These are phyloP conservation scores for Xylaria polymorpha DNA, from an alignment of 2,329 filamentous ascomycete genomes.

Conservation along the genomic window DNA sequence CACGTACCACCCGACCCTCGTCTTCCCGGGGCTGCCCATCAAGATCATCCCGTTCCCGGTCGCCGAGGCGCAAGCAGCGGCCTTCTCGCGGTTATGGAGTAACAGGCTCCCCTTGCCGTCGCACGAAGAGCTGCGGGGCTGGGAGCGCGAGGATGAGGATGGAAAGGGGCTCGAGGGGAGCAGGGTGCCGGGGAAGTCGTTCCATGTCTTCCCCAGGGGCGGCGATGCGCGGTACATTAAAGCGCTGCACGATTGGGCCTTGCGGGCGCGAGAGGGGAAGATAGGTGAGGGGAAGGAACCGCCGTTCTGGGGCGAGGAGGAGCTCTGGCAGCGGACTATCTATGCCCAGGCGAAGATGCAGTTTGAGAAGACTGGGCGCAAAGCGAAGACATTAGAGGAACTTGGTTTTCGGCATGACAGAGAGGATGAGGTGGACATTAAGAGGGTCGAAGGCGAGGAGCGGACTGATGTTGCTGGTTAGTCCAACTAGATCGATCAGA, in stretches of 20 bases:
- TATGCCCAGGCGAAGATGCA: conserved; percentile 76
- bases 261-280: conserved; percentile 50
- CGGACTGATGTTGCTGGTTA: conserved; percentile 8
- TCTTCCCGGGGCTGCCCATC: conserved; percentile 79
- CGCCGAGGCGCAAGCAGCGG: conserved; percentile 81
- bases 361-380: conserved; percentile 74
- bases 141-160: conserved; percentile 71
- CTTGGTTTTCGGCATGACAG: conserved; percentile 73
- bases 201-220: conserved; percentile 64
- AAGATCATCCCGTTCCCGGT: conserved; percentile 90
- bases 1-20: conserved; percentile 79
- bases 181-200: conserved; percentile 56
- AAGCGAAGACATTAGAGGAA: conserved; percentile 74
- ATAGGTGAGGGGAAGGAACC: conserved; percentile 72
- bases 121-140: conserved; percentile 71
- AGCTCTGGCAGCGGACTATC: conserved; percentile 77
- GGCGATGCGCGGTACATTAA: conserved; percentile 79
- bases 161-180: conserved; percentile 62
- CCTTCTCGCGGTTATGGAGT: conserved; percentile 81
- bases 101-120: conserved; percentile 74
- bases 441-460: background rate
- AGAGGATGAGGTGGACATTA: background rate
- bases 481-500: background rate
- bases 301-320: conserved; percentile 75
- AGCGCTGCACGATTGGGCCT: conserved; percentile 71